Base-by-base conservation (phyloP, 257 asterid species). In the Ophiorrhiza pumila region DNA sequence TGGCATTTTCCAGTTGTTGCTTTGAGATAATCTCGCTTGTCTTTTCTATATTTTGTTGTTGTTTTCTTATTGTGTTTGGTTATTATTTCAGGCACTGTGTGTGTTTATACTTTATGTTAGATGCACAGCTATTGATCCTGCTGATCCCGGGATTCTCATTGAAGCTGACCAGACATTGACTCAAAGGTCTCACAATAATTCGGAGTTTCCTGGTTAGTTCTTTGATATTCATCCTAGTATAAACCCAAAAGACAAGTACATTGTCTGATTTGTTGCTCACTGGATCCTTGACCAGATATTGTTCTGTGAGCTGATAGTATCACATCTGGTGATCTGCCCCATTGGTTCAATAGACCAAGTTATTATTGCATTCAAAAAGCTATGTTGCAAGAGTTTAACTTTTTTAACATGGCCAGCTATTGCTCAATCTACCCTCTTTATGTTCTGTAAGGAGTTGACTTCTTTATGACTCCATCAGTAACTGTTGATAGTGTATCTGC, bases 111-210 rank as follows among this genome's bases (percentile, higher is more conserved):
- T 92, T 74, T 95, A 92, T 64, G 93, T 85, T 76, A 86, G 98
- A 79, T 90, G 98, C 85, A 95, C 98, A 57, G 96, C 92, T 73
- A 95, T 90, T 72, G 95, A 92, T 83, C 98, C 98, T 39, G 98
- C 98, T 75, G 98, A 95, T 83, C 97, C 96, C 20, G 98, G 98
- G 58, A 89, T 95, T 81, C 87, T 95, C 61, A 58, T 83, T 57
- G 99, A 87, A 74, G 84, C 84, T 64, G 96, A 88, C 71, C 83
- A 85, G 83, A 72, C 89, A 52, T 82, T 93, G 8, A 77, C 82
- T 55, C 74, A 81, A 46, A 76, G 84, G 59, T 89, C 97, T 20
- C 95, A 89, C 42, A 83, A 75, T 77, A 93, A 85, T 63, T 75
- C 90, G 43, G 96, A 88, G 74, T 74, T 83, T 65, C 91, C 87